Evolutionary conservation across 768 basidiomycete genomes (phyloP).

Genomic region (Tylopilus subfusipes): DNA sequence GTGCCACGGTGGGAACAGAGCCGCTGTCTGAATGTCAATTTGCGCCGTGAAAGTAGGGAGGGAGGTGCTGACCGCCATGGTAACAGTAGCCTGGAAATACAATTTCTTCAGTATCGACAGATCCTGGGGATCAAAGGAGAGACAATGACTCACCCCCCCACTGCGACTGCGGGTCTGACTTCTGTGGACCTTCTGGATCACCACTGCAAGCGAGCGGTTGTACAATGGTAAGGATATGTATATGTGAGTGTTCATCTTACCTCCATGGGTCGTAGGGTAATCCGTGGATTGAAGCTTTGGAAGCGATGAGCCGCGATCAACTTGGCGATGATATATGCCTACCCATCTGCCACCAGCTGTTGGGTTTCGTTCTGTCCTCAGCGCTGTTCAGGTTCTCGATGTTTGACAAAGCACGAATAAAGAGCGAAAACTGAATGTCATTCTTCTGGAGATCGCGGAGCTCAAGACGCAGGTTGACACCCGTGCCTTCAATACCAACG

Average conservation of each 20-base stretch:
- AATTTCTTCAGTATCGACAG: background rate
- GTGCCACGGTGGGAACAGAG: slow-evolving; percentile 24
- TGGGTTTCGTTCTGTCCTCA: slow-evolving; percentile 9
- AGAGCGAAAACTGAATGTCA: slow-evolving; percentile 16
- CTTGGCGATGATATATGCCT: background rate
- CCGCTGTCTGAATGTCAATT: slow-evolving; percentile 12
- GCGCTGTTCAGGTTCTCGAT: slow-evolving; percentile 3
- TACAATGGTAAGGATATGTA: background rate
- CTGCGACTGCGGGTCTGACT: slow-evolving; percentile 2
- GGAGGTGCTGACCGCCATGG: slow-evolving; percentile 10
- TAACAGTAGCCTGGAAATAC: slow-evolving; percentile 17
- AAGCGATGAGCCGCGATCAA: background rate
- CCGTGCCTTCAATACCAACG: background rate
- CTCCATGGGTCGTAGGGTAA: slow-evolving; percentile 13
- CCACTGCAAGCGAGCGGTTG: slow-evolving; percentile 6
- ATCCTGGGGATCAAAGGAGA: background rate
- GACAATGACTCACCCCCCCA: slow-evolving; percentile 6
- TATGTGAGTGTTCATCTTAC: background rate
- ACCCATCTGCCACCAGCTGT: slow-evolving; percentile 23
- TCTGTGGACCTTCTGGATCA: slow-evolving; percentile 12
- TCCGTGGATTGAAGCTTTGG: slow-evolving; percentile 15
- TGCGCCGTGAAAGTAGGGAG: background rate
- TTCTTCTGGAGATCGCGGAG: slow-evolving; percentile 12
- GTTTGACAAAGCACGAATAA: slow-evolving; percentile 12
- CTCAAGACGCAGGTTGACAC: slow-evolving; percentile 15